Evolutionary conservation across 1,284 basidiomycete genomes (phyloP), one percentile per base, ranked within the genome.

Genomic region (Malassezia japonica): DNA sequence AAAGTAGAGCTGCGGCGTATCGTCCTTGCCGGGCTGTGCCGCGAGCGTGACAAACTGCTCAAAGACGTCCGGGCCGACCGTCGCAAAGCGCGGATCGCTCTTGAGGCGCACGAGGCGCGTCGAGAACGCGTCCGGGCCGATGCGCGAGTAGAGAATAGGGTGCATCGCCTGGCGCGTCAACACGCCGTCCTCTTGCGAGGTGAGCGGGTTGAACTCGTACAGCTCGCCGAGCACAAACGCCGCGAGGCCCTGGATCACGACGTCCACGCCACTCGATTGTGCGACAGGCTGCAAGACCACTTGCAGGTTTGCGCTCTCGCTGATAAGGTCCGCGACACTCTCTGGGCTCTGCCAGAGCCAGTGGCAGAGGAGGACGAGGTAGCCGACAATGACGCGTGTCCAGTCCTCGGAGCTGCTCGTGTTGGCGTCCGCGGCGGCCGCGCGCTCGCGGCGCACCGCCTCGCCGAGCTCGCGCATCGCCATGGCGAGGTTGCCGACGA

Each of bases 291-390:
- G 90, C 18, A 94, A 87, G 1, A 72, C 53, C 9, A 65, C 65
- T 50, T 89, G 86, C 47, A 98, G 75, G 43, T 90, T 90, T 12
- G 89, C 86, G 9, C 87, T 85, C 66, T 82, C 80, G 46, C 86
- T 84, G 52, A 98, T 76, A 69, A 96, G 91, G 71, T 89, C 90
- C 48, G 83, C 79, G 38, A 95, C 88, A 0, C 85, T 84, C 46
- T 79, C 79, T 0, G 89, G 83, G 59, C 91, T 89, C 62, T 96
- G 90, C 89, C 90, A 95, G n/a, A 95, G 77, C 92, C 92, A 98
- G 46, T 87, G 85, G 15, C 82, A 79, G 18, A 98, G 77, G 39
- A 94, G 74, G 33, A 82, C 81, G 35, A 96, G 77, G 72, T 95
- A 92, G 1, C 83, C 86, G 5, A 87, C 82, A 67, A 90, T 83